Evolutionary conservation across 108 stramenopile species (phyloP), one percentile per base, ranked within the genome.

Genomic region (Cyclotella distinguenda): DNA sequence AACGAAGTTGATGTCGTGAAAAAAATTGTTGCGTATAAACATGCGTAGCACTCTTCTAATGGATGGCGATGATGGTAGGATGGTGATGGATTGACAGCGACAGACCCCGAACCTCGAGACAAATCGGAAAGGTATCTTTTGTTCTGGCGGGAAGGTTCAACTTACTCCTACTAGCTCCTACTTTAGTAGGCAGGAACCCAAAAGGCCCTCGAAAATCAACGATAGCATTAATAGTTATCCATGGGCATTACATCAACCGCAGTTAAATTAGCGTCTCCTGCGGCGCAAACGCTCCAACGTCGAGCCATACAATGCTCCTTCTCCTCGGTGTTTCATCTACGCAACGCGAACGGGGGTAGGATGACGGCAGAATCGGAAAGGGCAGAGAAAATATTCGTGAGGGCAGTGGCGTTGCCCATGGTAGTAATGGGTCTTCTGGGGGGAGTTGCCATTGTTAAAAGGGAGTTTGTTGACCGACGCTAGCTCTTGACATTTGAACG

Each of bases 301-400:
- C 19, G 69, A 23, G 69, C 69, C 30, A 70, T 63, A 19, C 69
- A 70, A 40, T 70, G 61, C 49, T 70, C 69, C 16, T 70, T 70
- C 61, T 64, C 70, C 7, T 63, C 61, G 12, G 61, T 72, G 36
- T 64, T 64, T 50, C 70, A 64, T 44, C 21, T 72, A 21, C 51
- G 62, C 15, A 72, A 72, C 19, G 46, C 48, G 48, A 45, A 56
- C 35, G 55, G 64, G 16, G 60, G 51, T 13, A 31, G 18, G 9
- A 31, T 44, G n/a, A 54, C 69, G n/a, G 16, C 53, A 39, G 64
- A 72, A 25, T 45, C 52, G 15, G 21, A 16, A 42, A 45, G 22
- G 50, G 70, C 54, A 46, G 70, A 72, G 21, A 45, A 28, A 19
- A 63, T 72, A 15, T 72, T 72, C 30, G 64, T 40, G 3, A 43